Percentiles rank a stretch among this genome's conserved stretches.
Evolutionary conservation across 140 eudicot genomes (phyloP).

Genomic region (Stevia rebaudiana): DNA sequence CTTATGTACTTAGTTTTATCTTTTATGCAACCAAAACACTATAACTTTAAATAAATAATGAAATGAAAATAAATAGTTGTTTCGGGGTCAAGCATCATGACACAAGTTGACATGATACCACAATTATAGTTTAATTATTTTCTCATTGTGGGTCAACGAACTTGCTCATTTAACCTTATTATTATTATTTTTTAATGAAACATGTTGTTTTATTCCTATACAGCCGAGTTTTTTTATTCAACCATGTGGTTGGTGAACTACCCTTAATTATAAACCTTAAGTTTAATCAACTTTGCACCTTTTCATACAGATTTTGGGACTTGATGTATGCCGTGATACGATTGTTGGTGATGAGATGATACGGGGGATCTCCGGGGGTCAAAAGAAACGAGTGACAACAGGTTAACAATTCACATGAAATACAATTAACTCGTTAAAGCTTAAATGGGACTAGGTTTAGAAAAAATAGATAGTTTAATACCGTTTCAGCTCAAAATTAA

Average conservation of each 20-base stretch:
- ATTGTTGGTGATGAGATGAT: constrained; percentile 93
- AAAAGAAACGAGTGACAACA: constrained; percentile 91
- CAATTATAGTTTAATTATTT: not conserved
- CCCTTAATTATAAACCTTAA: not conserved
- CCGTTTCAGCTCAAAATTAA: not conserved
- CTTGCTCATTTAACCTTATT: not conserved
- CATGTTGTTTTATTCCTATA: constrained; percentile 18
- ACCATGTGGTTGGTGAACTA: constrained; percentile 31
- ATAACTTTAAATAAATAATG: not conserved
- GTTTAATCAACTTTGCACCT: not conserved
- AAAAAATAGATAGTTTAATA: no score
- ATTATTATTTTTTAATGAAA: not conserved
- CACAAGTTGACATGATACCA: not conserved
- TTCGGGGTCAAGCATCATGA: not conserved
- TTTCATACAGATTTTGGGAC: constrained; percentile 70
- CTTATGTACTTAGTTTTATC: not conserved
- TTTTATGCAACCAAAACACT: not conserved
- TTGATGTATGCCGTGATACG: constrained; percentile 90
- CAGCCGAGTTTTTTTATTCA: constrained; percentile 6
- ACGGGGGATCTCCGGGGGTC: constrained; percentile 95
- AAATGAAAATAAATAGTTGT: not conserved
- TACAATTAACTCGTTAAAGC: no score
- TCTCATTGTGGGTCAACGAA: constrained; percentile 26
- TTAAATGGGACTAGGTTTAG: no score
- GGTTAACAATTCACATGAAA: constrained; percentile 33